Evolutionary conservation across 139 green algal species (phyloP), one percentile per base, ranked within the genome.

Genomic region (Chlorella sp.): DNA sequence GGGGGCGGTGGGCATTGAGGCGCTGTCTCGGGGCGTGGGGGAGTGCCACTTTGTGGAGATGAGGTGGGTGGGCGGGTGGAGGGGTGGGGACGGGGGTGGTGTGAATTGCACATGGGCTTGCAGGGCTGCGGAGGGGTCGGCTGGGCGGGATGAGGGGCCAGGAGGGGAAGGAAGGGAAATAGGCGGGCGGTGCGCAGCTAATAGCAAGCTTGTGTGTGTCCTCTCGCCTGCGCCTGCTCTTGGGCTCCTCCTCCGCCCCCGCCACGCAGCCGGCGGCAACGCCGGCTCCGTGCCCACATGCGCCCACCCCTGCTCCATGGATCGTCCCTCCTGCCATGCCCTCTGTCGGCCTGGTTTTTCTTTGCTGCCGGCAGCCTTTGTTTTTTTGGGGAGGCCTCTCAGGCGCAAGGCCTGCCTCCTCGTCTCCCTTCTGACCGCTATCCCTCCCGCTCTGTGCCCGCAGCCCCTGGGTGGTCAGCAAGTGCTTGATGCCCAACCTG

Each of bases 11-110:
- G 93, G 92, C 53, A 87, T 95, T 18, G 93, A 95, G 93, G 96
- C 94, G 3, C 81, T 96, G 42, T 97, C 95, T 0, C 86, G 95
- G 1, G 94, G 94, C 30, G 86, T 89, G 22, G 68, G 80, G 60
- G 40, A 98, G 91, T 89, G 89, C 1, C 96, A 98, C 93, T 99
- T 99, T 93, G 94, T 99, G 32, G 97, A 99, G 89, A 92, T 97
- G 78, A 92, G 83, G 83, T 87, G 83, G 24, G 83, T 0, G 28
- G 0, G 16, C 24, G 48, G 71, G 18, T 24, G 71, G 24, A 36
- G 71, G 40, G 79, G 22, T 85, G 42, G 9, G 39, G 4, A 14
- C 21, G 64, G 64, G 22, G 24, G 21, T 73, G 64, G 64, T 5
- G 48, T 16, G 48, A 9, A 5, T 57, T 9, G 48, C 7, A 57